A percentile compares a stretch with the other conserved stretches of the same genome.
These are phyloP conservation scores for Cymodocea nodosa DNA, from an alignment of 116 monocot species.

Conservation along the genomic window DNA sequence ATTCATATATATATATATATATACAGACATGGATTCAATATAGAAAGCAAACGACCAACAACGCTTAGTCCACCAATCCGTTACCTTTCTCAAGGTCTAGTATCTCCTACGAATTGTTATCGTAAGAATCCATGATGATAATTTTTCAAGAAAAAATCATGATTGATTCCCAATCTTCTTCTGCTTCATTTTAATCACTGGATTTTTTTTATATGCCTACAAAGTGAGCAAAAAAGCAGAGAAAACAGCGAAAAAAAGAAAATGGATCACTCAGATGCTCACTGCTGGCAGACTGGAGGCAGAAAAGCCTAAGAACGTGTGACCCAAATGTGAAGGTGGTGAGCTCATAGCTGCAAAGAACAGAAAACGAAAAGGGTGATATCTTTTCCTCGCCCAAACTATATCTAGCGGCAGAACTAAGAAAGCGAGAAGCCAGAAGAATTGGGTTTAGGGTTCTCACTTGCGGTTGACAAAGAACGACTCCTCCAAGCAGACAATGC, in stretches of 20 bases:
- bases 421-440: not conserved
- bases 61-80: no score
- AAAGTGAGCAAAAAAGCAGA: not conserved
- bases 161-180: no score
- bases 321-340: constrained; percentile 75
- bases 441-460: constrained; percentile 13
- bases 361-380: not conserved
- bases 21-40: no score
- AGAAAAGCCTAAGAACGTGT: constrained; percentile 43
- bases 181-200: no score
- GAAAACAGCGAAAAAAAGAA: not conserved
- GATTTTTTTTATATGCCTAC: no score
- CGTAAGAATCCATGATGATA: no score
- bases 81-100: no score
- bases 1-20: no score
- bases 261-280: constrained; percentile 2
- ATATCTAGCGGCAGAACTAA: not conserved
- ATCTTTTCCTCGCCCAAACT: not conserved
- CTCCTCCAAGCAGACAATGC: constrained; percentile 31
- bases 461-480: constrained; percentile 67
- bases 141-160: no score
- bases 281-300: constrained; percentile 89
- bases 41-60: no score
- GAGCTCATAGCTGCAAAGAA: constrained; percentile 51
- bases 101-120: no score